Percentiles rank a stretch among this genome's conserved stretches.
phyloP scores from a whole-genome alignment of 371 early-diverging fungal genomes.

The Mycotypha africana region DNA sequence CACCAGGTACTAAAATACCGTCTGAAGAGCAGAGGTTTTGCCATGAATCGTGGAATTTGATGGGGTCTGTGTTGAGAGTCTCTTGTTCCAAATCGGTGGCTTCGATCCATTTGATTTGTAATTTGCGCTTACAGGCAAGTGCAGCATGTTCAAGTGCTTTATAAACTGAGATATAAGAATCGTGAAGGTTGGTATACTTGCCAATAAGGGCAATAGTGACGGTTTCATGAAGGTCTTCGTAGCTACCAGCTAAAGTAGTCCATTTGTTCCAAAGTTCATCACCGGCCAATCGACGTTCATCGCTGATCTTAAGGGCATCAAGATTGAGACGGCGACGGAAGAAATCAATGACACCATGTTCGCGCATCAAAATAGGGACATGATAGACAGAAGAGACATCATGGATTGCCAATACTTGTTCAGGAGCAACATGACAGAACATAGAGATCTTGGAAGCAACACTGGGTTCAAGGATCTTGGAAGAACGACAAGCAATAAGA shows the following conservation, averaged over 20 bases:
- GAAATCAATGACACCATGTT: constrained; percentile 81
- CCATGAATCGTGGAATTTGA: constrained; percentile 95
- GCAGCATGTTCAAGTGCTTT: constrained; percentile 95
- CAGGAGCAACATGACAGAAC: constrained; percentile 95
- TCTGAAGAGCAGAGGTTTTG: constrained; percentile 78
- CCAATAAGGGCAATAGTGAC: constrained; percentile 95
- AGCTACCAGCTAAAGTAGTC: constrained; percentile 75
- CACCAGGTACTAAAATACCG: constrained; percentile 99
- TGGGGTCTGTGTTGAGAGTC: constrained; percentile 67
- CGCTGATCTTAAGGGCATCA: constrained; percentile 46
- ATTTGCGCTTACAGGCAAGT: constrained; percentile 76
- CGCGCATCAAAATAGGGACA: constrained; percentile 88
- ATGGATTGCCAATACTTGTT: constrained; percentile 89
- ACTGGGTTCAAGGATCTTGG: constrained; percentile 72
- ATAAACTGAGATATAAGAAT: constrained; percentile 96
- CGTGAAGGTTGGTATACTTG: constrained; percentile 93
- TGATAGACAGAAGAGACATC: constrained; percentile 96
- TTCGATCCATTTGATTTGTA: constrained; percentile 93
- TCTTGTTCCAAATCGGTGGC: constrained; percentile 84
- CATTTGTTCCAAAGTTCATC: constrained; percentile 72
- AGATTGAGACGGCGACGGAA: constrained; percentile 81
- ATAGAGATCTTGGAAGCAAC: constrained; percentile 93
- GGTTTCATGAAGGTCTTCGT: constrained; percentile 78
- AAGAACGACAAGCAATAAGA: constrained; percentile 94
- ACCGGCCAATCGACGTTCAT: constrained; percentile 55